Conservation (phyloP, 2,329 filamentous ascomycete species). For the Microascus cirrosus region DNA sequence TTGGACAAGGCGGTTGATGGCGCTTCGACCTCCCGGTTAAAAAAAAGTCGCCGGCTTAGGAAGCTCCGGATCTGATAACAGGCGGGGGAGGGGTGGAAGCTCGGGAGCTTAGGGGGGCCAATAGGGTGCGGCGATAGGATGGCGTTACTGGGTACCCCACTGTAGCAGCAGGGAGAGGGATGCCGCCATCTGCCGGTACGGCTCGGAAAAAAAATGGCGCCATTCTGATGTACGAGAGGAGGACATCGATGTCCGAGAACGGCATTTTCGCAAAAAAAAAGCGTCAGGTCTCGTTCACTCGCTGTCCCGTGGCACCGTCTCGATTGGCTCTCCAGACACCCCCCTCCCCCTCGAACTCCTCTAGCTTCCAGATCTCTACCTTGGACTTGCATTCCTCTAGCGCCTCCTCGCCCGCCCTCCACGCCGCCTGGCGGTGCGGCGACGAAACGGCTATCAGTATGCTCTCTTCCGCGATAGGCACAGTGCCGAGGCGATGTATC, state of each 20-base stretch:
- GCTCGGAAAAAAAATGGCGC: too few relatives aligned
- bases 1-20: background rate
- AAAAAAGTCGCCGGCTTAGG: background rate
- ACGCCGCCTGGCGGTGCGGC: conserved; percentile 74
- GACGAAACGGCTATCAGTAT: conserved; percentile 81
- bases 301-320: conserved; percentile 53
- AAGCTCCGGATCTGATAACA: background rate
- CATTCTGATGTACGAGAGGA: too few relatives aligned
- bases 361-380: conserved; percentile 93
- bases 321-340: conserved; percentile 82
- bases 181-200: background rate
- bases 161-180: background rate
- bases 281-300: conserved; percentile 18
- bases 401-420: conserved; percentile 80
- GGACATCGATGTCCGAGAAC: background rate
- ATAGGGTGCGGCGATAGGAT: background rate
- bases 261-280: background rate
- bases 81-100: background rate
- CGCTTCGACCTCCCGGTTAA: background rate
- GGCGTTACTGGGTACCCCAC: background rate
- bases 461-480: conserved; percentile 86
- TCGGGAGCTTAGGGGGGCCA: background rate
- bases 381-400: conserved; percentile 75
- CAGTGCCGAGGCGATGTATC: conserved; percentile 72
- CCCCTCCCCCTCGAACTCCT: conserved; percentile 71